A percentile compares a stretch with the other conserved stretches of the same genome.
Conservation (phyloP, 768 basidiomycete genomes). For the Tulasnella sp. region DNA sequence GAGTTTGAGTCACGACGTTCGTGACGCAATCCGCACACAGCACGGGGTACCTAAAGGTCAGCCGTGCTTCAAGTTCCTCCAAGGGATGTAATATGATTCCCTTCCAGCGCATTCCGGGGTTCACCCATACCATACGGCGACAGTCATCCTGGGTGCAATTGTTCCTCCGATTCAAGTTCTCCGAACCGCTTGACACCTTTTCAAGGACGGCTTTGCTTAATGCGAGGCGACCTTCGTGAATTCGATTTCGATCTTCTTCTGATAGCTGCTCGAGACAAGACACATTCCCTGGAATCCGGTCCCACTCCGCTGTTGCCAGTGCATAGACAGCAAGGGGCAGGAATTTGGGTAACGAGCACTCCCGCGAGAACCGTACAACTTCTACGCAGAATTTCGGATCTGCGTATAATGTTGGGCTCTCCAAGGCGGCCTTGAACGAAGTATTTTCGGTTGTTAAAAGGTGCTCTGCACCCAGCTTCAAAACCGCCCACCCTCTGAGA, state of each 20-base stretch:
- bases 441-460: not conserved
- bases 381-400: not conserved
- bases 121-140: too few species aligned
- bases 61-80: not conserved
- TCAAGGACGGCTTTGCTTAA: not conserved
- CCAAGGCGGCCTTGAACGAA: not conserved
- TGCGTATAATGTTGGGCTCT: not conserved
- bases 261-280: not conserved
- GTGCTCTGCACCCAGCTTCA: not conserved
- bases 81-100: not conserved
- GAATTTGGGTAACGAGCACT: not conserved
- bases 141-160: not conserved
- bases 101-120: not conserved
- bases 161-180: not conserved
- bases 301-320: constrained; percentile 9
- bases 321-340: constrained; percentile 14
- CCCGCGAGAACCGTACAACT: not conserved
- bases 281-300: not conserved
- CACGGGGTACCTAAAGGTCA: too few species aligned
- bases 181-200: not conserved
- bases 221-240: not conserved
- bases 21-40: not conserved
- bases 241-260: not conserved
- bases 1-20: not conserved
- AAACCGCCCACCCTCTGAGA: constrained; percentile 11